phyloP scores from a whole-genome alignment of 2,329 filamentous ascomycete genomes.

The Fusarium marasasianum region DNA sequence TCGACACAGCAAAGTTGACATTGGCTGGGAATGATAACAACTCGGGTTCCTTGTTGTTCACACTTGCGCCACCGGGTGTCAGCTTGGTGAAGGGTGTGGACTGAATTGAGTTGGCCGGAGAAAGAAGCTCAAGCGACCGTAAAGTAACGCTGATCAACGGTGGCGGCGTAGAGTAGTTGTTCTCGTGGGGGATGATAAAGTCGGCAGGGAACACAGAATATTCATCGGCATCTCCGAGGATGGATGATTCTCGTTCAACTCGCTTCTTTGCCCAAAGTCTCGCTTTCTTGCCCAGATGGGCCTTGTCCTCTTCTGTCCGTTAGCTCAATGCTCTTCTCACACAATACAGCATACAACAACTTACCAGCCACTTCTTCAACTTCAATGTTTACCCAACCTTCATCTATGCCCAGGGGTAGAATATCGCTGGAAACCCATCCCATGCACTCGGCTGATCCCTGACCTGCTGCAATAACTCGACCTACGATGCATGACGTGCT shows the following conservation, averaged over 20 bases:
- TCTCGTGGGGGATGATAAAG: slow-evolving; percentile 70
- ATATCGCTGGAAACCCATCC: slow-evolving; percentile 74
- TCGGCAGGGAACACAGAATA: slow-evolving; percentile 66
- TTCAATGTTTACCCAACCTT: slow-evolving; percentile 69
- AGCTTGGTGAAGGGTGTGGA: slow-evolving; percentile 55
- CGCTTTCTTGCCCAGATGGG: slow-evolving; percentile 62
- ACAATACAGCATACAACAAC: slow-evolving; percentile 19
- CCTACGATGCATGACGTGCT: slow-evolving; percentile 73
- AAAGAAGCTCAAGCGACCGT: slow-evolving; percentile 59
- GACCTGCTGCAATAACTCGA: slow-evolving; percentile 69
- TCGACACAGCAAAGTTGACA: slow-evolving; percentile 48
- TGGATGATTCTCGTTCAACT: slow-evolving; percentile 68
- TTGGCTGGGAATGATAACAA: slow-evolving; percentile 49
- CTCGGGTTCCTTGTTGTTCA: slow-evolving; percentile 42
- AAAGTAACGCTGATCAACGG: slow-evolving; percentile 61
- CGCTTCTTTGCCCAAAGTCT: slow-evolving; percentile 69
- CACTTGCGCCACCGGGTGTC: slow-evolving; percentile 6
- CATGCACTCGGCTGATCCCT: slow-evolving; percentile 72
- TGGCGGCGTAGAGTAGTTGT: slow-evolving; percentile 58
- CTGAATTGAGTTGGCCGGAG: slow-evolving; percentile 55
- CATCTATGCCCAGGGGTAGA: slow-evolving; percentile 58
- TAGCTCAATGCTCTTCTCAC: neutral
- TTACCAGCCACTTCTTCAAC: slow-evolving; percentile 63
- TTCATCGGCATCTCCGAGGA: slow-evolving; percentile 66
- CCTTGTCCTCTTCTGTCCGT: slow-evolving; percentile 55